Conservation (phyloP, 179 eudicot genomes). For the Corrigiola litoralis region DNA sequence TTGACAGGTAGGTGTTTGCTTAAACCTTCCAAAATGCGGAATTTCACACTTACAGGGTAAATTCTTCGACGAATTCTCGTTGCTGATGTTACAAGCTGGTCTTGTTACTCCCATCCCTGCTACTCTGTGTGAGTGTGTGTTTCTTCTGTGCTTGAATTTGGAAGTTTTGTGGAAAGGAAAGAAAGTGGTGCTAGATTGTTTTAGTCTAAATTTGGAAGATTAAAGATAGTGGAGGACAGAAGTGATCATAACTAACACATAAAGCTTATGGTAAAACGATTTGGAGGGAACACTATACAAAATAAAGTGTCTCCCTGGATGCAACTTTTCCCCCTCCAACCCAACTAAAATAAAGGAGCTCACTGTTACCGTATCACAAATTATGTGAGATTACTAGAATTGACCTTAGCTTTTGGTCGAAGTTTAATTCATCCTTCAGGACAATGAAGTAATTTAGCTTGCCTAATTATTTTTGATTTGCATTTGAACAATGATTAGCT, state of each 20-base stretch:
- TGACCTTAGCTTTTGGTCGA: slow-evolving; percentile 7
- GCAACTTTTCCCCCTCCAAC: slow-evolving; percentile 20
- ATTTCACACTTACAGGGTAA: background rate
- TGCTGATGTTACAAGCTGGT: slow-evolving; percentile 14
- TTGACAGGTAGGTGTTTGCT: too few species aligned
- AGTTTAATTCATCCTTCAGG: background rate
- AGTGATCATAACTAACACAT: slow-evolving; percentile 37
- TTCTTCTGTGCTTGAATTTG: background rate
- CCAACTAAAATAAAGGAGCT: slow-evolving; percentile 1
- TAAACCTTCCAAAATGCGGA: background rate
- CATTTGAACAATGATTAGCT: too few species aligned
- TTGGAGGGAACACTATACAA: slow-evolving; percentile 67
- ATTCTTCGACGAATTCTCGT: too few species aligned
- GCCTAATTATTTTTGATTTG: too few species aligned
- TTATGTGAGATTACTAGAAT: background rate
- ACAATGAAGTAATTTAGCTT: background rate
- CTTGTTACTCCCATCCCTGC: background rate
- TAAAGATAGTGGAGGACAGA: slow-evolving; percentile 41
- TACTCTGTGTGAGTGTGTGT: background rate
- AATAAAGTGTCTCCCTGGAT: slow-evolving; percentile 45
- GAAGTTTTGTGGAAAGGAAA: slow-evolving; percentile 37
- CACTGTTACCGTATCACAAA: background rate
- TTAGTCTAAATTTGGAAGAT: slow-evolving; percentile 31
- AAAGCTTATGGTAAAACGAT: slow-evolving; percentile 30
- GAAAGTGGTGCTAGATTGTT: slow-evolving; percentile 18